A percentile compares a stretch with the other conserved stretches of the same genome.
Conservation (phyloP, 352 stramenopile genomes). For the Pythium brachiatum region DNA sequence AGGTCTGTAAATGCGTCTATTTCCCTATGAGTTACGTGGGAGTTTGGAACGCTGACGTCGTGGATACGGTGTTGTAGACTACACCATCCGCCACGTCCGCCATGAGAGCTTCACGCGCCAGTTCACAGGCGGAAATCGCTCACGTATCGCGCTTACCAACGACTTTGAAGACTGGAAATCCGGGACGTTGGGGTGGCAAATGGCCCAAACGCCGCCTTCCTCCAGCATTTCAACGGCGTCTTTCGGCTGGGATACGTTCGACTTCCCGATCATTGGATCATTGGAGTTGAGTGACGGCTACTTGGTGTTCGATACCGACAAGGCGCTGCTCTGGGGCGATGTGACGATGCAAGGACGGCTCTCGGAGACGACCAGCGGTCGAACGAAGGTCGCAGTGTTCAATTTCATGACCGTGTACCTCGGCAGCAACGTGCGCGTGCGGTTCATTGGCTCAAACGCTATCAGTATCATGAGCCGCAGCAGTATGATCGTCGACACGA, state of each 20-base stretch:
- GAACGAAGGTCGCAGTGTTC: slow-evolving; percentile 92
- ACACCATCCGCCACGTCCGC: slow-evolving; percentile 68
- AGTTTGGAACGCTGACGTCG: not conserved
- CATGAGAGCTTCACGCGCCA: slow-evolving; percentile 76
- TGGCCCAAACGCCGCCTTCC: slow-evolving; percentile 20
- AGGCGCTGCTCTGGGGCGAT: slow-evolving; percentile 49
- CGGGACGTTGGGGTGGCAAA: slow-evolving; percentile 75
- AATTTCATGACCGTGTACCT: slow-evolving; percentile 96
- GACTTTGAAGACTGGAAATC: slow-evolving; percentile 97
- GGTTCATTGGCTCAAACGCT: slow-evolving; percentile 82
- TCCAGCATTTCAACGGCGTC: not conserved
- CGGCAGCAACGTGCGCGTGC: slow-evolving; percentile 71
- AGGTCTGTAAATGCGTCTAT: slow-evolving; percentile 28
- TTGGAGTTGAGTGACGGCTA: slow-evolving; percentile 75
- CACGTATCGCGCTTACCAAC: slow-evolving; percentile 79
- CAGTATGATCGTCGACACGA: slow-evolving; percentile 90
- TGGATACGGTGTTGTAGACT: slow-evolving; percentile 40
- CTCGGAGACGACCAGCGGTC: slow-evolving; percentile 48
- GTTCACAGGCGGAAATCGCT: slow-evolving; percentile 79
- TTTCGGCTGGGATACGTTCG: slow-evolving; percentile 59
- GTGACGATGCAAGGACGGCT: slow-evolving; percentile 60
- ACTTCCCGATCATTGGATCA: slow-evolving; percentile 68
- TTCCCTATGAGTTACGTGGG: not conserved
- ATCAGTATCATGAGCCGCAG: slow-evolving; percentile 90
- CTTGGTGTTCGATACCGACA: slow-evolving; percentile 76